phyloP scores from a whole-genome alignment of 345 rosid genomes.

The Populus euphratica region DNA sequence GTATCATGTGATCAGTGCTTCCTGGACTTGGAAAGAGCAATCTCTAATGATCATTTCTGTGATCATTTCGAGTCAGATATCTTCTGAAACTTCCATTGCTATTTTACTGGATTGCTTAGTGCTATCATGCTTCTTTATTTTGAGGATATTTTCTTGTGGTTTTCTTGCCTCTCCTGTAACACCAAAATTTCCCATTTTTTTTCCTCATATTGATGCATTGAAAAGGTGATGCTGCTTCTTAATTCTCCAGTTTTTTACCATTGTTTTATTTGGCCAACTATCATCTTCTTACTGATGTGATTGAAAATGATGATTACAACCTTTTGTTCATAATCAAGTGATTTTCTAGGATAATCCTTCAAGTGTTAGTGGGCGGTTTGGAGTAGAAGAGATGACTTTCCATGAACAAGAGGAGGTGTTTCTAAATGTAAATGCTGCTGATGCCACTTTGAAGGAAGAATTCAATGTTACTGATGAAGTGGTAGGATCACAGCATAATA shows the following conservation, averaged over 20 bases:
- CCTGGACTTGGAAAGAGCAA: not conserved
- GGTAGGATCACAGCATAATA: constrained; percentile 38
- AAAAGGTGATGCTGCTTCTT: not conserved
- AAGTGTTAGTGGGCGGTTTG: constrained; percentile 42
- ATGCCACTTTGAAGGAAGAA: constrained; percentile 39
- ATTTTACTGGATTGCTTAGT: not conserved
- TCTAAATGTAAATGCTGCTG: constrained; percentile 33
- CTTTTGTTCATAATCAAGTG: not conserved
- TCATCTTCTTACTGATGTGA: not conserved
- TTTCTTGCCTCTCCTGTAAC: not conserved
- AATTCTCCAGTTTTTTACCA: not conserved
- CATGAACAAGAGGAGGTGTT: constrained; percentile 73
- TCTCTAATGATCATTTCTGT: not conserved
- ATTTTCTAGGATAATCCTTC: constrained; percentile 39
- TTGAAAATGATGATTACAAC: not conserved
- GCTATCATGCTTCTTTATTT: not conserved
- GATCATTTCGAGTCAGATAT: not conserved
- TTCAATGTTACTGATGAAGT: constrained; percentile 37
- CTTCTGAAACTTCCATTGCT: not conserved
- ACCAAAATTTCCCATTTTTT: not conserved
- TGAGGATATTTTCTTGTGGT: not conserved
- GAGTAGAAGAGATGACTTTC: constrained; percentile 82
- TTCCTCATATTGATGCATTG: not conserved
- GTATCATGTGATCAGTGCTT: not conserved
- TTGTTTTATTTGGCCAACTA: not conserved